Base-by-base conservation (phyloP, 495 filamentous ascomycete genomes). In the Neurospora hispaniola region DNA sequence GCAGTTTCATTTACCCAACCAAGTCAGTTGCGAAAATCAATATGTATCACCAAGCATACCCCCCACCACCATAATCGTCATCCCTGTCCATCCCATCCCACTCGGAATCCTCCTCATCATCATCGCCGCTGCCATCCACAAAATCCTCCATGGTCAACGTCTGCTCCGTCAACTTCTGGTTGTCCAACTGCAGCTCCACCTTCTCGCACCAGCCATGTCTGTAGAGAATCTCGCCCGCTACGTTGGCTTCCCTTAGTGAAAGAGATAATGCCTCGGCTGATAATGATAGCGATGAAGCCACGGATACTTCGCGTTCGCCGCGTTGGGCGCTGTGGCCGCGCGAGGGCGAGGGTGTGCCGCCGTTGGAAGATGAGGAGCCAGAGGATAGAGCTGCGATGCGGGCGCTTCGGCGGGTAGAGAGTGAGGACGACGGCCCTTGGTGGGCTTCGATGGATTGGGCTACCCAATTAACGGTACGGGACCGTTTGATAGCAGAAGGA, bases 101-200 rank as follows among this genome's bases (percentile, higher is more conserved):
- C 54, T 62, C 54, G 27, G 54, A 62, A 70, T 96, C 93, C n/a
- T 81, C 76, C 73, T 93, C 92, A 1, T 66, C 42, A 23, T 95
- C 92, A 5, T 89, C 89, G 6, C 39, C 31, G 2, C 81, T 76
- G 71, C 93, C 90, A 74, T 96, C 93, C 4, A 96, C 78, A 78
- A 97, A 97, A 76, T 97, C 92, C 12, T 86, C 86, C 82, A 95
- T 94, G 27, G 86, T 87, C 75, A 87, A 91, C 48, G 90, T 90
- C n/a, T 82, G 84, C 75, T 96, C 94, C 1, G 83, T 86, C 23
- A 91, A 91, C 59, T 93, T 89, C 76, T 92, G 88, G 79, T 96
- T 95, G 77, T 97, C 94, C 70, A 97, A 91, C 23, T 88, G 84
- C 62, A 97, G 86, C 62, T 89, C 87, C n/a, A 97, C 93, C 42